Evolutionary conservation across 108 stramenopile genomes (phyloP), one percentile per base, ranked within the genome.

Genomic region (Chaetoceros muelleri): DNA sequence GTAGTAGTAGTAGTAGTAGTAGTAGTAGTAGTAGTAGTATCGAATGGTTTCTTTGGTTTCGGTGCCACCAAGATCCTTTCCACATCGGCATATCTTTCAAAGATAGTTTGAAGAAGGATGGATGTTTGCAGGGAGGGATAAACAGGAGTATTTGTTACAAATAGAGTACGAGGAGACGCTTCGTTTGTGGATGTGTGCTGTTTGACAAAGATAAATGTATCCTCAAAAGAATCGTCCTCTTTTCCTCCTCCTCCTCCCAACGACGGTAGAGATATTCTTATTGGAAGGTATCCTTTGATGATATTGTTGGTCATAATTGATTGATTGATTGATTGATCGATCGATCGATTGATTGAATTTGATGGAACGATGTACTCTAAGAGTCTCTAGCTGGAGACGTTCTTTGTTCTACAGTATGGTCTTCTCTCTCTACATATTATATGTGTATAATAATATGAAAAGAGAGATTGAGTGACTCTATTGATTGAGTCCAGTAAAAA

Each of bases 281-380:
- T 70, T 2, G 90, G 86, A 24, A 92, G 66, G 55, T 87, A 92
- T 44, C 90, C 90, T 54, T 87, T 87, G 60, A 91, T 90, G 40
- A 70, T n/a, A n/a, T n/a, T n/a, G n/a, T n/a, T n/a, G n/a, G n/a
- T n/a, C n/a, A n/a, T n/a, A n/a, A n/a, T n/a, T n/a, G n/a, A n/a
- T n/a, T n/a, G n/a, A n/a, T n/a, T n/a, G n/a, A n/a, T n/a, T n/a
- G n/a, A n/a, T n/a, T n/a, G n/a, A n/a, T n/a, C n/a, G n/a, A n/a
- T n/a, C n/a, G n/a, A n/a, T n/a, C n/a, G n/a, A n/a, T n/a, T n/a
- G n/a, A n/a, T n/a, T n/a, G n/a, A n/a, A n/a, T n/a, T n/a, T n/a
- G n/a, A n/a, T n/a, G n/a, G n/a, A n/a, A n/a, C n/a, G n/a, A n/a
- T n/a, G n/a, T n/a, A n/a, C n/a, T n/a, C n/a, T n/a, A n/a, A n/a